phyloP scores from a whole-genome alignment of 768 basidiomycete species.

The Suillus paluster region DNA sequence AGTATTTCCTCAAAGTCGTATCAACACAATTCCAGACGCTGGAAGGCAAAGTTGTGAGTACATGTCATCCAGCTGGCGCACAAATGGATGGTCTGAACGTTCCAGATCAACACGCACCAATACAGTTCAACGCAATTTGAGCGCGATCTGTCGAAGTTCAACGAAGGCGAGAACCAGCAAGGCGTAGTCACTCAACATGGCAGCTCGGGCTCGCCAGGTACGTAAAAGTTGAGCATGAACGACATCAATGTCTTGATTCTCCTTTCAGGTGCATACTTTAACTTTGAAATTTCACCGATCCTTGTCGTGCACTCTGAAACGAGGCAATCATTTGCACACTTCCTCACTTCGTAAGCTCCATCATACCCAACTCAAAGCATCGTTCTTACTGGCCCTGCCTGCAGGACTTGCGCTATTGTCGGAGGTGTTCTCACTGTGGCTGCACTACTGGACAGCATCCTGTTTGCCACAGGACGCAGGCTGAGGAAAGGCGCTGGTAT shows the following conservation, averaged over 20 bases:
- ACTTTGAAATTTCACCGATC: slow-evolving; percentile 97
- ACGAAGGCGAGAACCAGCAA: slow-evolving; percentile 57
- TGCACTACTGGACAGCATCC: slow-evolving; percentile 80
- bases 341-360: slow-evolving; percentile 89
- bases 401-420: slow-evolving; percentile 94
- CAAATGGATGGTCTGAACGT: background rate
- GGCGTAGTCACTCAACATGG: slow-evolving; percentile 80
- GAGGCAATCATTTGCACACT: slow-evolving; percentile 96
- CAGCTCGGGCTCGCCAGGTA: slow-evolving; percentile 70
- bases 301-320: slow-evolving; percentile 90
- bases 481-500: slow-evolving; percentile 68
- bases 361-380: background rate
- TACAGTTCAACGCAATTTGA: slow-evolving; percentile 97
- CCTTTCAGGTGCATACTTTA: slow-evolving; percentile 78
- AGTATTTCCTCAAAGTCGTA: slow-evolving; percentile 99
- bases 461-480: slow-evolving; percentile 80
- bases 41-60: slow-evolving; percentile 65
- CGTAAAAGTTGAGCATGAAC: slow-evolving; percentile 8
- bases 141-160: slow-evolving; percentile 77
- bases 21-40: slow-evolving; percentile 92
- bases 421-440: slow-evolving; percentile 97
- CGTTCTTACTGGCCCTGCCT: slow-evolving; percentile 6
- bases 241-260: slow-evolving; percentile 4
- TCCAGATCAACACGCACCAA: slow-evolving; percentile 85
- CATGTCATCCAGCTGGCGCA: background rate